Percentiles rank a stretch among this genome's conserved stretches.
phyloP scores from a whole-genome alignment of 2,329 filamentous ascomycete species.

The Incumbomyces delicatus region DNA sequence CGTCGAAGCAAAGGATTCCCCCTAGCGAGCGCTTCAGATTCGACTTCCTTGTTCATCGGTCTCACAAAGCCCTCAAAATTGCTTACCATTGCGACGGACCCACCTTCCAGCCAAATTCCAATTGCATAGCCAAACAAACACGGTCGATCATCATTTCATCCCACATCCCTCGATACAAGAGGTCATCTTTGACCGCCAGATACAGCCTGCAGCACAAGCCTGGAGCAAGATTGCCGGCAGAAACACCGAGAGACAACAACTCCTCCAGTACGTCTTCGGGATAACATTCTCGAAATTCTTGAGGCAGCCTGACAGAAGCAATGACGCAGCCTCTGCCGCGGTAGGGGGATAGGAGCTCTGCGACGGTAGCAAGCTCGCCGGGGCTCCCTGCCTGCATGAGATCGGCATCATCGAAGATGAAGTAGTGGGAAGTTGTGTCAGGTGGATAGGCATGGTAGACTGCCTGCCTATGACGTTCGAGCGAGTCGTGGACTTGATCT shows the following conservation, averaged over 20 bases:
- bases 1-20: no score
- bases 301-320: background rate
- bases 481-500: constrained; percentile 23
- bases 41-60: no score
- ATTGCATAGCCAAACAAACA: constrained; percentile 2
- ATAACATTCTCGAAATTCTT: background rate
- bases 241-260: background rate
- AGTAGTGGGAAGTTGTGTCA: constrained; percentile 11
- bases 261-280: background rate
- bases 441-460: constrained; percentile 13
- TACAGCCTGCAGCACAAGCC: background rate
- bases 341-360: background rate
- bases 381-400: background rate
- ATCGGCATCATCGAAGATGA: constrained; percentile 16
- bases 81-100: background rate
- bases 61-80: no score
- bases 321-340: background rate
- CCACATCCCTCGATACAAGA: background rate
- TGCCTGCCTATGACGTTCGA: constrained; percentile 26
- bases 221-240: background rate
- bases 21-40: no score
- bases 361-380: background rate
- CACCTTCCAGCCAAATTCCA: constrained; percentile 6
- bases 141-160: background rate
- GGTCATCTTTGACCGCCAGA: constrained; percentile 1